Percentiles rank a stretch among this genome's conserved stretches.
These are phyloP conservation scores for Pythium monospermum DNA, from an alignment of 352 stramenopile species.

Conservation along the genomic window DNA sequence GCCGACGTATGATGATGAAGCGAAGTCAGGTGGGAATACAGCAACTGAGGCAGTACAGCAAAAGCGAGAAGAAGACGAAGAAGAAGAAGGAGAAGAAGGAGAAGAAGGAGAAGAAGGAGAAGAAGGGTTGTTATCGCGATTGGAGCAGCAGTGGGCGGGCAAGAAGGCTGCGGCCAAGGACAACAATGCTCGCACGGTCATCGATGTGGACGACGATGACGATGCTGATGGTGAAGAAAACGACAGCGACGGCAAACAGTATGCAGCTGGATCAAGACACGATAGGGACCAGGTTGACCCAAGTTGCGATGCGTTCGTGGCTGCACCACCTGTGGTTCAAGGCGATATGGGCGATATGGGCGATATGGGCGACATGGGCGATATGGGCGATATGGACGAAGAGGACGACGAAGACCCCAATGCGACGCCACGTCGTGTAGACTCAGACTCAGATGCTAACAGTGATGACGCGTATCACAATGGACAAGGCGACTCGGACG, in stretches of 20 bases:
- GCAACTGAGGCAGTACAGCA: no score
- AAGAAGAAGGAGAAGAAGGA: neutral
- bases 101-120: neutral
- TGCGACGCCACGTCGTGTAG: neutral
- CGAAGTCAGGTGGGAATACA: no score
- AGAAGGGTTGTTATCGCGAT: constrained; percentile 3
- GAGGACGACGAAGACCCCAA: neutral
- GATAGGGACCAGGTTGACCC: no score
- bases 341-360: neutral
- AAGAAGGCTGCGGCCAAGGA: neutral
- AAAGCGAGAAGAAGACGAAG: neutral
- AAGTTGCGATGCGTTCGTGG: no score
- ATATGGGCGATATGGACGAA: no score
- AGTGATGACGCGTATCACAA: constrained; percentile 21
- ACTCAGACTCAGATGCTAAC: constrained; percentile 9
- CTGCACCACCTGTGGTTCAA: no score
- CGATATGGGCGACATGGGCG: neutral
- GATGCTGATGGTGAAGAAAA: constrained; percentile 1
- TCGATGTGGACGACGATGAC: neutral
- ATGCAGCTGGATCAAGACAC: neutral
- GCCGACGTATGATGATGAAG: no score
- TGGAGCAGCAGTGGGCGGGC: constrained; percentile 3
- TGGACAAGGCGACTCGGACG: no score
- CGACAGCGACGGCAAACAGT: no score
- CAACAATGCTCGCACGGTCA: neutral